These are phyloP conservation scores for Coccomyxa sp. DNA, from an alignment of 139 green algal species.

Conservation along the genomic window DNA sequence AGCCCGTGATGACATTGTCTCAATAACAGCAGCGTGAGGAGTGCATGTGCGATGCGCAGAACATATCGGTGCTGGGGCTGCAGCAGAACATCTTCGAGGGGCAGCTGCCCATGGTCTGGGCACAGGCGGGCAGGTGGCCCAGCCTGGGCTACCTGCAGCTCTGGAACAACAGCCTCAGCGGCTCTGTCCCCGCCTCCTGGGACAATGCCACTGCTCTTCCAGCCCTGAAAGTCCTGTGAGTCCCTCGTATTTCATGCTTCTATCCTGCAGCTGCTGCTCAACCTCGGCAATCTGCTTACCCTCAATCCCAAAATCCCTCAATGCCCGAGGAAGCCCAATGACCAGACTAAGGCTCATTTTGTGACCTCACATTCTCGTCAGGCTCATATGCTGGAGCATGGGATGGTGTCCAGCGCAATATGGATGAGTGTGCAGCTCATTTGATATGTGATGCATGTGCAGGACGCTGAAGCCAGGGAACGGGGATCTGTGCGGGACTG, in stretches of 20 bases:
- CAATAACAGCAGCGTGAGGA: background rate
- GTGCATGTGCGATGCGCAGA: background rate
- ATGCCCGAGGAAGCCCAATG: too few species aligned
- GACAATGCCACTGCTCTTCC: background rate
- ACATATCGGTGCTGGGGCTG: background rate
- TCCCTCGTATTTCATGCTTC: background rate
- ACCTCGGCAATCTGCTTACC: too few species aligned
- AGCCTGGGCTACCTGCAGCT: constrained; percentile 1
- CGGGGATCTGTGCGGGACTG: background rate
- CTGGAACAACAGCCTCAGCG: background rate
- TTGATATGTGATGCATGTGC: background rate
- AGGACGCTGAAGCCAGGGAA: background rate
- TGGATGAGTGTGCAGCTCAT: too few species aligned
- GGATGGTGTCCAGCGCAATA: too few species aligned
- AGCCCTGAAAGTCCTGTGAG: background rate
- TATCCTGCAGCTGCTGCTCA: background rate
- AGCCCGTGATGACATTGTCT: background rate
- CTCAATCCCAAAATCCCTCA: too few species aligned
- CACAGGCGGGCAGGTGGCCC: background rate
- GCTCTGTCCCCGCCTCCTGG: constrained; percentile 6
- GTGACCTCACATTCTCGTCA: too few species aligned
- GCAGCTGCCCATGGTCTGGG: constrained; percentile 4
- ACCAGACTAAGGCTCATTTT: too few species aligned
- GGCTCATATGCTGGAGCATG: too few species aligned
- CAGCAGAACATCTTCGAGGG: constrained; percentile 4